A percentile compares a stretch with the other conserved stretches of the same genome.
phyloP scores from a whole-genome alignment of 768 basidiomycete species.

The Mycena pura region DNA sequence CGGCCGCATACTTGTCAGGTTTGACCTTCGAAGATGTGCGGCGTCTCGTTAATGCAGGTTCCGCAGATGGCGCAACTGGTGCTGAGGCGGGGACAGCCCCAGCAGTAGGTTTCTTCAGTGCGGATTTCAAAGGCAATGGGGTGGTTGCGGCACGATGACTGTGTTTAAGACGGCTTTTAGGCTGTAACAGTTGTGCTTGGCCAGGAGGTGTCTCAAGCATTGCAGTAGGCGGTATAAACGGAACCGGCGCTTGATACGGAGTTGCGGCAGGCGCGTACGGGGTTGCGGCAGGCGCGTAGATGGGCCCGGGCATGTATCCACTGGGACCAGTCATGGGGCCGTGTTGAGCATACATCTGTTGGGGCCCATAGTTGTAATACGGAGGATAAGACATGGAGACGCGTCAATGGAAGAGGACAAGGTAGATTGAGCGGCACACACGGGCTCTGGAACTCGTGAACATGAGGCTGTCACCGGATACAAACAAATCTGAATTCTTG shows the following conservation, averaged over 20 bases:
- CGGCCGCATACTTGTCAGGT: conserved; percentile 28
- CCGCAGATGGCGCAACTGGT: conserved; percentile 24
- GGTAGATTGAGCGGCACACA: conserved; percentile 13
- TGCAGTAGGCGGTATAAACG: conserved; percentile 27
- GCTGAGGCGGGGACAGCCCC: conserved; percentile 32
- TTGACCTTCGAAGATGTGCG: conserved; percentile 51
- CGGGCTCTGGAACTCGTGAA: conserved; percentile 16
- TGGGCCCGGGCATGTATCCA: conserved; percentile 40
- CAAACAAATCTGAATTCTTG: not conserved
- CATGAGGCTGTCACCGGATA: conserved; percentile 28
- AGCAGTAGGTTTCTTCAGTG: conserved; percentile 56
- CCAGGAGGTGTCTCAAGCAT: conserved; percentile 19
- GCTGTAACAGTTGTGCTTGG: conserved; percentile 22
- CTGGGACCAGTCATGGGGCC: conserved; percentile 44
- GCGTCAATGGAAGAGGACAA: conserved; percentile 12
- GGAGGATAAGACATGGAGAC: conserved; percentile 20
- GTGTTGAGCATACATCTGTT: conserved; percentile 33
- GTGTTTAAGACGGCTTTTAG: conserved; percentile 23
- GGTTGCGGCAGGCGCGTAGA: conserved; percentile 29
- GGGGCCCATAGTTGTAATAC: conserved; percentile 25
- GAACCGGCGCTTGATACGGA: conserved; percentile 4
- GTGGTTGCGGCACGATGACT: conserved; percentile 31
- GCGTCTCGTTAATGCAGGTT: conserved; percentile 41
- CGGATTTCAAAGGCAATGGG: conserved; percentile 55
- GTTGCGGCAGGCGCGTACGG: conserved; percentile 3